These are phyloP conservation scores for Lepidopterella palustris DNA, from an alignment of 495 filamentous ascomycete genomes.

Conservation along the genomic window DNA sequence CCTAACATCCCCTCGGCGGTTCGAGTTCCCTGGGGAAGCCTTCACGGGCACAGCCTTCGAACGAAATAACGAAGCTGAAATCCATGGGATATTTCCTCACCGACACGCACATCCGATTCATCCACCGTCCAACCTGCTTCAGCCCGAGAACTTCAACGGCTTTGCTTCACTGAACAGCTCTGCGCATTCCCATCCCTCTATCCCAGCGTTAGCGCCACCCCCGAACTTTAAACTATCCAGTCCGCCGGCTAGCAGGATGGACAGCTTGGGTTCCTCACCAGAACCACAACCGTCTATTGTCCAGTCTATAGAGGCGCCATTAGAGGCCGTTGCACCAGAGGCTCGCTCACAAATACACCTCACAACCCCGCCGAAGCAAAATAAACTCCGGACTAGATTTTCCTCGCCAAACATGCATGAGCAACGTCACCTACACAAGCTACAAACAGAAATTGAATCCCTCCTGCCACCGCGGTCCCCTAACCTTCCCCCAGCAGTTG, in stretches of 20 bases:
- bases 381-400: constrained; percentile 29
- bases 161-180: constrained; percentile 24
- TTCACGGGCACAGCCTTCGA: no score
- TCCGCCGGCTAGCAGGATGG: background rate
- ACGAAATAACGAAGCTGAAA: constrained; percentile 12
- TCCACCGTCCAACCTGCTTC: constrained; percentile 17
- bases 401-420: constrained; percentile 35
- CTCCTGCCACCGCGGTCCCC: constrained; percentile 25
- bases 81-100: constrained; percentile 12
- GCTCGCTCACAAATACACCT: constrained; percentile 5
- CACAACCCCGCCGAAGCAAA: constrained; percentile 14
- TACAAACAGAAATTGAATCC: constrained; percentile 34
- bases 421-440: constrained; percentile 32
- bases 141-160: constrained; percentile 18
- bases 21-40: no score
- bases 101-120: constrained; percentile 19
- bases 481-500: constrained; percentile 7
- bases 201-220: background rate
- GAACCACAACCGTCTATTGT: background rate
- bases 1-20: constrained; percentile 17
- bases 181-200: constrained; percentile 5
- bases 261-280: constrained; percentile 14
- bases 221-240: background rate
- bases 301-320: background rate
- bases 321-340: background rate